phyloP scores from a whole-genome alignment of 2,329 filamentous ascomycete genomes.

The Fusarium tupiense region DNA sequence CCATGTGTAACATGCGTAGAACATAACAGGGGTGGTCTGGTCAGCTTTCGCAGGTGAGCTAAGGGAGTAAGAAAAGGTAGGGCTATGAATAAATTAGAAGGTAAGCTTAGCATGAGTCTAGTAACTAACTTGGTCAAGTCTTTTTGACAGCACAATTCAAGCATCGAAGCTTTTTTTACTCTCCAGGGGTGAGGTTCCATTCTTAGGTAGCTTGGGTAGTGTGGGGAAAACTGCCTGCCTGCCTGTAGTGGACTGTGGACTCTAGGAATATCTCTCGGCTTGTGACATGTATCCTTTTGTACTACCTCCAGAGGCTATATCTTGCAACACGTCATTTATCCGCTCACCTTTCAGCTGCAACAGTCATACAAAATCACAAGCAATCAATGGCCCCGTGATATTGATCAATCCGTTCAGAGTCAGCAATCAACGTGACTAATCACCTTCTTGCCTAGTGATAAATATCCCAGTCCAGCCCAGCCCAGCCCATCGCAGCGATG shows the following conservation, averaged over 20 bases:
- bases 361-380: not conserved
- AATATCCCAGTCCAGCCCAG: not conserved
- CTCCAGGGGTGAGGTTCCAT: not conserved
- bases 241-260: not conserved
- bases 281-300: slow-evolving; percentile 26
- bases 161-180: not conserved
- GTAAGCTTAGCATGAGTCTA: not conserved
- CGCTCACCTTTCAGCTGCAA: slow-evolving; percentile 3
- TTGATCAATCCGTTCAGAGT: slow-evolving; percentile 1
- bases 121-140: too few species aligned
- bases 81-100: not conserved
- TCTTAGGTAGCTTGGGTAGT: slow-evolving; percentile 11
- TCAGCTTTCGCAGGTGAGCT: slow-evolving; percentile 13
- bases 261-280: slow-evolving; percentile 28
- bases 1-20: slow-evolving; percentile 39
- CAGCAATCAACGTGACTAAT: slow-evolving; percentile 11
- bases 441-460: not conserved
- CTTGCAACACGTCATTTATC: slow-evolving; percentile 6
- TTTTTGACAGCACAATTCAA: not conserved
- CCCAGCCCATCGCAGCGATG: not conserved
- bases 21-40: slow-evolving; percentile 3
- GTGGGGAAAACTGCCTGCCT: slow-evolving; percentile 24
- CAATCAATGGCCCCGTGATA: slow-evolving; percentile 1
- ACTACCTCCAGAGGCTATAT: not conserved
- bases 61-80: not conserved